Evolutionary conservation across 2,329 filamentous ascomycete genomes (phyloP).

Genomic region (Xylaria sp.): DNA sequence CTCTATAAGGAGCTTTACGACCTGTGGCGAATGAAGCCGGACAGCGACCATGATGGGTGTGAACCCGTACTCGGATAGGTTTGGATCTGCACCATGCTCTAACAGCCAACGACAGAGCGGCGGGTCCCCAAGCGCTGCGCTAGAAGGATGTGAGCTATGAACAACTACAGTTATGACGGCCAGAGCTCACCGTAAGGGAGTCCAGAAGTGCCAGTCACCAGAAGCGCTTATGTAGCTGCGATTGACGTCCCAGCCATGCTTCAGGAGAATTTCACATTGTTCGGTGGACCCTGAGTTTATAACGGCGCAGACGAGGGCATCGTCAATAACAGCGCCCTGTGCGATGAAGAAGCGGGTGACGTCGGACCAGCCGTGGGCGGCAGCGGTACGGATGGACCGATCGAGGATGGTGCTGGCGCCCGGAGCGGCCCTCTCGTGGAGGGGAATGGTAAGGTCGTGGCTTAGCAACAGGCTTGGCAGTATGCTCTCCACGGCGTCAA

Average conservation of each 20-base stretch:
- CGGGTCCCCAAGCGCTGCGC: conserved; percentile 30
- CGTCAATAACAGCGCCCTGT: conserved; percentile 32
- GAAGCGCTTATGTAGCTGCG: conserved; percentile 33
- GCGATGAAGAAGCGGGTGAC: conserved; percentile 32
- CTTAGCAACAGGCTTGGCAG: conserved; percentile 31
- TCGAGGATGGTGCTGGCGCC: conserved; percentile 33
- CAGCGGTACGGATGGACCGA: conserved; percentile 31
- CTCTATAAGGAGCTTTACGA: conserved; percentile 30
- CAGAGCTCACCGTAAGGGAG: conserved; percentile 29
- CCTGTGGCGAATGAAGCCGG: conserved; percentile 31
- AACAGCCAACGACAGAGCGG: conserved; percentile 32
- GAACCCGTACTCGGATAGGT: conserved; percentile 32
- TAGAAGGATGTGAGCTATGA: conserved; percentile 19
- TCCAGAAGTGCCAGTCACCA: conserved; percentile 33
- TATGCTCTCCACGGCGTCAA: conserved; percentile 32
- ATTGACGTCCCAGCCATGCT: conserved; percentile 33
- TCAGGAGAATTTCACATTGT: conserved; percentile 30
- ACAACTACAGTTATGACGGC: background rate
- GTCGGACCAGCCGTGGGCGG: conserved; percentile 28
- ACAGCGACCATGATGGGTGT: conserved; percentile 36
- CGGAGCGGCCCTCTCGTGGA: conserved; percentile 31
- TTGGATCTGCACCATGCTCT: conserved; percentile 33
- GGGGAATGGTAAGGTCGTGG: conserved; percentile 28
- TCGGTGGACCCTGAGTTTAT: conserved; percentile 32
- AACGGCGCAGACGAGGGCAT: conserved; percentile 32